phyloP scores from a whole-genome alignment of 257 asterid genomes.

The Rauvolfia tetraphylla region DNA sequence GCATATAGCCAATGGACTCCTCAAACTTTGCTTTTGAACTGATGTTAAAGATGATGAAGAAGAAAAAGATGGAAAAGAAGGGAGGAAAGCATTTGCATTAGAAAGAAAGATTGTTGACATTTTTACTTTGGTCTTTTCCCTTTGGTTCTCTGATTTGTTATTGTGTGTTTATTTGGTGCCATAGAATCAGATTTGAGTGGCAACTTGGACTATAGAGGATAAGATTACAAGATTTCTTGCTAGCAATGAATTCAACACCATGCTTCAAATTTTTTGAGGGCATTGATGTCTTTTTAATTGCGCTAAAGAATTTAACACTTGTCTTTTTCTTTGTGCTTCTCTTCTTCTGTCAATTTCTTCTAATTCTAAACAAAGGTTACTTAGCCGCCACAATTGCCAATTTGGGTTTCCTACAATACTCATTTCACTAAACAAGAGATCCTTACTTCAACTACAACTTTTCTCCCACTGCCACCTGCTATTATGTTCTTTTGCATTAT shows the following conservation, averaged over 20 bases:
- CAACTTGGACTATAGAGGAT: slow-evolving; percentile 42
- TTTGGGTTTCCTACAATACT: no score
- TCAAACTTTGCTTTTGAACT: slow-evolving; percentile 16
- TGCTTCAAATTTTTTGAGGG: neutral
- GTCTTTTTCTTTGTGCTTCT: neutral
- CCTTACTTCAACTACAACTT: no score
- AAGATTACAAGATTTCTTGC: slow-evolving; percentile 58
- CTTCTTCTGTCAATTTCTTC: neutral
- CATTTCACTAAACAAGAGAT: no score
- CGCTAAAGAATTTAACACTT: neutral
- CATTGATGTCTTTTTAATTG: slow-evolving; percentile 8
- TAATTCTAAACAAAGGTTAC: no score
- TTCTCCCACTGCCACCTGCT: no score
- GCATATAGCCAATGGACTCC: slow-evolving; percentile 37
- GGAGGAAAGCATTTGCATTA: slow-evolving; percentile 44
- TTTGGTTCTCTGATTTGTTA: neutral
- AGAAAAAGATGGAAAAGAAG: slow-evolving; percentile 32
- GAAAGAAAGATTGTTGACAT: slow-evolving; percentile 72
- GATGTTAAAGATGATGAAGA: slow-evolving; percentile 11
- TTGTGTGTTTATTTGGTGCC: slow-evolving; percentile 35
- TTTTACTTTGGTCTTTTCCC: neutral
- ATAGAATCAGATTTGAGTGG: slow-evolving; percentile 39
- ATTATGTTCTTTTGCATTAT: no score
- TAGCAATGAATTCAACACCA: slow-evolving; percentile 1
- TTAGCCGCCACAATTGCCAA: no score